Evolutionary conservation across 2,329 filamentous ascomycete genomes (phyloP).

Genomic region (Dactylonectria macrodidyma): DNA sequence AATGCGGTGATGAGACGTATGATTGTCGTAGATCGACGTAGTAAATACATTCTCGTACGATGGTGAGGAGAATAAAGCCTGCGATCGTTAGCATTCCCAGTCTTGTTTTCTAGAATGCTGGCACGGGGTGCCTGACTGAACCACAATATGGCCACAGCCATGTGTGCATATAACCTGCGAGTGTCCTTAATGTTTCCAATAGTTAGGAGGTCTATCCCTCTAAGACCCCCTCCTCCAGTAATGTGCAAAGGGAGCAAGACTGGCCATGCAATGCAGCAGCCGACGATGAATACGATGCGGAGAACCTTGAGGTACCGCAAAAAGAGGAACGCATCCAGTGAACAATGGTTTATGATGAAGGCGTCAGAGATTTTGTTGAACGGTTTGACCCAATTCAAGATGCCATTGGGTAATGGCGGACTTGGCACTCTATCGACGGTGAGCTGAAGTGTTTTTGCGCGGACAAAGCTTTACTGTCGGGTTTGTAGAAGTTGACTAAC

Average conservation of each 20-base stretch:
- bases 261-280: constrained; percentile 5
- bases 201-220: background rate
- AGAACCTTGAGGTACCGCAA: constrained; percentile 16
- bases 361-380: constrained; percentile 81
- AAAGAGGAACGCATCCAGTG: constrained; percentile 89
- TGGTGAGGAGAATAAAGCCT: constrained; percentile 3
- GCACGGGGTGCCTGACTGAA: background rate
- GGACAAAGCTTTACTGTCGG: no score
- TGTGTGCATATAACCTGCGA: constrained; percentile 1
- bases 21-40: constrained; percentile 3
- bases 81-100: background rate
- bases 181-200: constrained; percentile 1
- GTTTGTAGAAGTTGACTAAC: no score
- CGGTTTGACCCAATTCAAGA: constrained; percentile 76
- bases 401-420: constrained; percentile 70
- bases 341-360: constrained; percentile 90
- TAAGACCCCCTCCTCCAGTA: background rate
- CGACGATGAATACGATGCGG: background rate
- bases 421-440: constrained; percentile 47
- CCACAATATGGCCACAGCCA: background rate
- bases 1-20: background rate
- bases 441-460: no score
- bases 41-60: constrained; percentile 16
- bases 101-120: background rate
- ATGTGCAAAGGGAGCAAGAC: constrained; percentile 9